phyloP scores from a whole-genome alignment of 2,329 filamentous ascomycete genomes.

The Parastagonospora nodorum region DNA sequence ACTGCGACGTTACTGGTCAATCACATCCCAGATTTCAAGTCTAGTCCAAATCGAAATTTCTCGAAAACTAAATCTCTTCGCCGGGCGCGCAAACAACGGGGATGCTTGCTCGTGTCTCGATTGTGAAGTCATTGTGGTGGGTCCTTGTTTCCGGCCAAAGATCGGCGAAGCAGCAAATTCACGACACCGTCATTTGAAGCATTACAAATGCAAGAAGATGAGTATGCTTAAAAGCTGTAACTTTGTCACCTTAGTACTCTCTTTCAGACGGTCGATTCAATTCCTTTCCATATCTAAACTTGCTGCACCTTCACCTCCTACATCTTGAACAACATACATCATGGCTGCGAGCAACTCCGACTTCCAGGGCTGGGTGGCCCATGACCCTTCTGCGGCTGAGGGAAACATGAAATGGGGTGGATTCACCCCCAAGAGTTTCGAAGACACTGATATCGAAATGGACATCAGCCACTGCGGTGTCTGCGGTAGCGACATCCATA shows the following conservation, averaged over 20 bases:
- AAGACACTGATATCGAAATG: conserved; percentile 67
- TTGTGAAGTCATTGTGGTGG: conserved; percentile 19
- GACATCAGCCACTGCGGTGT: conserved; percentile 48
- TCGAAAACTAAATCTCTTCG: neutral
- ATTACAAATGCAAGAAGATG: conserved; percentile 27
- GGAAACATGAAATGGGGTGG: conserved; percentile 61
- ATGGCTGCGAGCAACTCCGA: conserved; percentile 42
- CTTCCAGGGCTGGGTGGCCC: conserved; percentile 63
- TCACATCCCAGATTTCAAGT: neutral
- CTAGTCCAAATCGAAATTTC: neutral
- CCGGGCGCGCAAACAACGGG: conserved; percentile 4
- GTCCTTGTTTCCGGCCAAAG: conserved; percentile 21
- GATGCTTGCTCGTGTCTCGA: conserved; percentile 2
- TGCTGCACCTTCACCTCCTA: neutral
- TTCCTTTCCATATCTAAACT: neutral
- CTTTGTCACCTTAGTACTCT: neutral
- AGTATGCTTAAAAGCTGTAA: conserved; percentile 1
- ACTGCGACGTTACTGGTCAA: neutral
- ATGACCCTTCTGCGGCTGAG: conserved; percentile 54
- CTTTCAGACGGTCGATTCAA: neutral
- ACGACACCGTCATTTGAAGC: conserved; percentile 13
- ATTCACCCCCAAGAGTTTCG: conserved; percentile 52
- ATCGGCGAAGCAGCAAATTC: conserved; percentile 32
- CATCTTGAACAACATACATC: conserved; percentile 1
- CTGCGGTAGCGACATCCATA: conserved; percentile 44